These are phyloP conservation scores for Daldinia childiae DNA, from an alignment of 495 filamentous ascomycete species.

Conservation along the genomic window DNA sequence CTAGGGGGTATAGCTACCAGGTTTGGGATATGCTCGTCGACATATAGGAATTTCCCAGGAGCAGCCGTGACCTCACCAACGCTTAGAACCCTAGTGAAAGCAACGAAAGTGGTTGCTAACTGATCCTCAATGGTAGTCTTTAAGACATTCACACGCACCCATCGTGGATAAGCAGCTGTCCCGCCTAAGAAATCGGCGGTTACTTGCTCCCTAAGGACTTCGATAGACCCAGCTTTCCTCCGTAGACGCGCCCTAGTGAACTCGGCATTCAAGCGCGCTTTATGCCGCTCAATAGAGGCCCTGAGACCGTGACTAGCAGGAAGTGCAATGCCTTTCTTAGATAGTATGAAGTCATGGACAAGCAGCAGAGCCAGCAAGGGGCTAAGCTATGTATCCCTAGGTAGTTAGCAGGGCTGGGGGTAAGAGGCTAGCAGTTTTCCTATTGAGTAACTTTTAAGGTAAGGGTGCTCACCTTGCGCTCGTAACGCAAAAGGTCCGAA, in stretches of 20 bases:
- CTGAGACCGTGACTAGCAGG: constrained; percentile 79
- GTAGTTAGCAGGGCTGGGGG: constrained; percentile 10
- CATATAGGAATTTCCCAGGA: constrained; percentile 52
- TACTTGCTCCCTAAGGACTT: constrained; percentile 68
- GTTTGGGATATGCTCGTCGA: constrained; percentile 83
- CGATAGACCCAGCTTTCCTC: constrained; percentile 70
- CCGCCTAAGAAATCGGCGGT: constrained; percentile 50
- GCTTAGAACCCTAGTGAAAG: constrained; percentile 59
- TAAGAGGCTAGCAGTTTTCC: not conserved
- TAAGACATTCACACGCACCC: constrained; percentile 88
- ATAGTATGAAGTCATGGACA: constrained; percentile 84
- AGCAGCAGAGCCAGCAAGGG: constrained; percentile 83
- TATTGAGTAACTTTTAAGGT: not conserved
- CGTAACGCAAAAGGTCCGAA: constrained; percentile 72
- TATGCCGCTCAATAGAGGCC: constrained; percentile 78
- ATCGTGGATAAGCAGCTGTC: constrained; percentile 71
- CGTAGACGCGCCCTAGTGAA: constrained; percentile 80
- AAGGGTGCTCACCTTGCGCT: constrained; percentile 75
- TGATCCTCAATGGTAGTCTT: constrained; percentile 74
- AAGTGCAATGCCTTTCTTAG: constrained; percentile 81
- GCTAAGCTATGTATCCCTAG: constrained; percentile 68
- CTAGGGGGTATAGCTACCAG: constrained; percentile 79
- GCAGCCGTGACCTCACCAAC: constrained; percentile 55
- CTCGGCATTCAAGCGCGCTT: constrained; percentile 80
- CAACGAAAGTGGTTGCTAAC: constrained; percentile 71